A percentile compares a stretch with the other conserved stretches of the same genome.
Conservation (phyloP, 2,329 filamentous ascomycete genomes). For the Metarhizium robertsii region DNA sequence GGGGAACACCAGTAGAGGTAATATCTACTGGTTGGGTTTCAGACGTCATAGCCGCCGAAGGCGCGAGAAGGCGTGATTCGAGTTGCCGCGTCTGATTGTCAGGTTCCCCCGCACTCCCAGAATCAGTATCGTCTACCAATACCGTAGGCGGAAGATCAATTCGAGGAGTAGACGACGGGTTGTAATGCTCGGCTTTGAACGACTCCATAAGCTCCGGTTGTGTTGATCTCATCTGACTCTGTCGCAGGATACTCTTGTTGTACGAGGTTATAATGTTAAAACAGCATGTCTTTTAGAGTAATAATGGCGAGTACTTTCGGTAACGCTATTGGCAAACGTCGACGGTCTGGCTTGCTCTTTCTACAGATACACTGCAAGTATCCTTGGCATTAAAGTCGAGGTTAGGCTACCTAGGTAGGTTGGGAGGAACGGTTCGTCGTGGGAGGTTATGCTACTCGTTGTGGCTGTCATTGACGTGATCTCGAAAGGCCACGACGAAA, state of each 20-base stretch:
- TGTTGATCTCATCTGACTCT: neutral
- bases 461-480: neutral
- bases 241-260: neutral
- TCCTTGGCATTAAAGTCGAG: neutral
- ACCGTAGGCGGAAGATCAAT: constrained; percentile 6
- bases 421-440: neutral
- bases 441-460: neutral
- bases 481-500: neutral
- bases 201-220: constrained; percentile 9
- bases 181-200: neutral
- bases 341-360: neutral
- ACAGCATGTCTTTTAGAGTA: neutral
- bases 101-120: neutral
- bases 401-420: neutral
- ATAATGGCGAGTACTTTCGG: neutral
- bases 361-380: neutral
- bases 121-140: constrained; percentile 14
- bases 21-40: constrained; percentile 1
- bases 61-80: constrained; percentile 7
- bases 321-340: neutral
- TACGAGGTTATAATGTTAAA: neutral
- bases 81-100: neutral
- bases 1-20: constrained; percentile 15
- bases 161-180: neutral
- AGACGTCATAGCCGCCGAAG: constrained; percentile 7